Evolutionary conservation across 495 filamentous ascomycete genomes (phyloP).

Genomic region (Annulohypoxylon stygium): DNA sequence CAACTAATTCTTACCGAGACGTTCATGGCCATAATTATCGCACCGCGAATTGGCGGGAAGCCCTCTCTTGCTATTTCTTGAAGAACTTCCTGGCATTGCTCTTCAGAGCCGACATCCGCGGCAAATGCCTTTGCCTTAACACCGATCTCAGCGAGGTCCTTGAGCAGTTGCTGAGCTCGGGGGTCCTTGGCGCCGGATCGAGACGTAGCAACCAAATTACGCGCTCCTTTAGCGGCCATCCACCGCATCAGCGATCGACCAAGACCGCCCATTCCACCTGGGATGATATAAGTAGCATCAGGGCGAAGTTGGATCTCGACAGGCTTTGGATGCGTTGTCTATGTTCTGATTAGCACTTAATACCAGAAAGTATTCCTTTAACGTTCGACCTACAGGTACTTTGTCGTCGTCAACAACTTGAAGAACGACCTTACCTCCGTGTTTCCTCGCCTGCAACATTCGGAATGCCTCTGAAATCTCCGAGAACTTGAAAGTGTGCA

Average conservation of each 20-base stretch:
- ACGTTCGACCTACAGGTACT: constrained; percentile 40
- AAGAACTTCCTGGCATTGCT: constrained; percentile 30
- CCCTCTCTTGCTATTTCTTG: constrained; percentile 40
- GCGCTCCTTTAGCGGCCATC: constrained; percentile 66
- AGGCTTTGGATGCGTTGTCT: constrained; percentile 38
- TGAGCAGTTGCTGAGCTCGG: constrained; percentile 41
- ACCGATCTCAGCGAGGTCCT: constrained; percentile 36
- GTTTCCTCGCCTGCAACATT: constrained; percentile 62
- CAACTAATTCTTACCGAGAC: constrained; percentile 52
- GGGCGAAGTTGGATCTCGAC: constrained; percentile 46
- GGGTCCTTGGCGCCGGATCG: constrained; percentile 58
- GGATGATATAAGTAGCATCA: constrained; percentile 64
- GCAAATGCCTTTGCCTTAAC: constrained; percentile 43
- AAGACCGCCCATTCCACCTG: constrained; percentile 69
- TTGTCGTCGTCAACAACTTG: constrained; percentile 48
- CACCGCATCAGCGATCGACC: constrained; percentile 64
- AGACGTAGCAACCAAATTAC: constrained; percentile 64
- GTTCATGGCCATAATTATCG: constrained; percentile 60
- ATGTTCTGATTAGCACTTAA: constrained; percentile 14
- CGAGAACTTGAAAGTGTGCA: constrained; percentile 55
- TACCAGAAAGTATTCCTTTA: neutral
- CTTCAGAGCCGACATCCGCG: constrained; percentile 54
- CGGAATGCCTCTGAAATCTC: constrained; percentile 65
- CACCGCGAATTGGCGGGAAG: constrained; percentile 65
- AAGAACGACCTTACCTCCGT: constrained; percentile 67